Evolutionary conservation across 768 basidiomycete species (phyloP).

Genomic region (Rossbeevera mucosa): DNA sequence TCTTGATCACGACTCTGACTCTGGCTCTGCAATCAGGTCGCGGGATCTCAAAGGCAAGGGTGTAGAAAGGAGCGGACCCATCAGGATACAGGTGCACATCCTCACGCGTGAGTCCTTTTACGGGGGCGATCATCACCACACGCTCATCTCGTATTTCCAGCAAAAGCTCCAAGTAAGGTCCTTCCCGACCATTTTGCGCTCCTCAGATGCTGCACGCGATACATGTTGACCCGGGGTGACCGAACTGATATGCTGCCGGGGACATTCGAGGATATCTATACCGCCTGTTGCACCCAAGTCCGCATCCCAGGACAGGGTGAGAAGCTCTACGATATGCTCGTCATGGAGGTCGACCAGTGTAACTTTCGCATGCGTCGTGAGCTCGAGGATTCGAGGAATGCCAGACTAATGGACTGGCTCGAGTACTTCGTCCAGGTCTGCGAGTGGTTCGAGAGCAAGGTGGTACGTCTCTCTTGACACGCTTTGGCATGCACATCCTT

Average conservation of each 20-base stretch:
- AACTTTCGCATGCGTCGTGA: slow-evolving; percentile 37
- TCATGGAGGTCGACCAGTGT: slow-evolving; percentile 56
- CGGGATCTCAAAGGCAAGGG: slow-evolving; percentile 28
- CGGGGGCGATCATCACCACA: background rate
- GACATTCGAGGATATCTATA: slow-evolving; percentile 56
- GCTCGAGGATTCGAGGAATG: slow-evolving; percentile 27
- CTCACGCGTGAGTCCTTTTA: slow-evolving; percentile 31
- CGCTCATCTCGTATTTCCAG: slow-evolving; percentile 7
- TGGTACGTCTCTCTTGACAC: slow-evolving; percentile 43
- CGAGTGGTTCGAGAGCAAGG: slow-evolving; percentile 59
- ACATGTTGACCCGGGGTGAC: slow-evolving; percentile 36
- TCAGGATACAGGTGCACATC: slow-evolving; percentile 46
- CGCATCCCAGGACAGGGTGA: slow-evolving; percentile 50
- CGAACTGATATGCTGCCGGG: slow-evolving; percentile 33
- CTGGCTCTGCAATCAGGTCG: slow-evolving; percentile 60
- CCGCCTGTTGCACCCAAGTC: slow-evolving; percentile 54
- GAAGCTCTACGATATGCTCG: slow-evolving; percentile 53
- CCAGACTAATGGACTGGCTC: slow-evolving; percentile 50
- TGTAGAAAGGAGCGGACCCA: slow-evolving; percentile 33
- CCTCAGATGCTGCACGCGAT: slow-evolving; percentile 36
- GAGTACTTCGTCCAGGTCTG: slow-evolving; percentile 49
- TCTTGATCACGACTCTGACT: slow-evolving; percentile 61
- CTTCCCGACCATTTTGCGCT: slow-evolving; percentile 12
- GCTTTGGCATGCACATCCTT: background rate
- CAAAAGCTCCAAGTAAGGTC: slow-evolving; percentile 5